Evolutionary conservation across 192 early-diverging fungal species (phyloP), one percentile per base, ranked within the genome.

Genomic region (Entophlyctis luteolus): DNA sequence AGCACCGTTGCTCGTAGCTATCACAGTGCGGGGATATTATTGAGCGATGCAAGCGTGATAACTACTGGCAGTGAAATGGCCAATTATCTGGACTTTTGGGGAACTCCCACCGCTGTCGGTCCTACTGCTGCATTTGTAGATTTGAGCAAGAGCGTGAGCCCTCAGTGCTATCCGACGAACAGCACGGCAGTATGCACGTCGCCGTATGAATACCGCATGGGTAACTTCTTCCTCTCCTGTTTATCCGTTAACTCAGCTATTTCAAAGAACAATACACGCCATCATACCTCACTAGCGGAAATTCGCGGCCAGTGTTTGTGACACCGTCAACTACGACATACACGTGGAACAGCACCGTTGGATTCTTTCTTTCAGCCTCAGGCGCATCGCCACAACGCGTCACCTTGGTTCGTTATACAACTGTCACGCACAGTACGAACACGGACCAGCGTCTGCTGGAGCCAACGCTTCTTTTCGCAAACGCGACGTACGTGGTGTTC

Each of bases 51-150:
- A 16, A 63, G 55, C 45, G 70, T 78, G 2, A 47, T 72, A 37
- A 76, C 76, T 3, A 68, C 58, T 2, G 76, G 76, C 31, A 50
- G 27, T 22, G 76, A 78, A 45, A 75, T 75, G 76, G 32, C 58
- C n/a, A 78, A 78, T 59, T 76, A 68, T 35, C 23, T 62, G 12
- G 76, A 78, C 45, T 59, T 66, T 32, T 73, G 62, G 58, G 58
- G 58, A 14, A 49, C 18, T n/a, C n/a, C 12, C 3, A 39, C 48
- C 2, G 45, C 23, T 3, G 22, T 49, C n/a, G 55, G 52, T 1
- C 53, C 55, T 0, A 6, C 35, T 3, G 27, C 55, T 37, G n/a
- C 38, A 18, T 49, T 49, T 23, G 42, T 31, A 6, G 33, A 22
- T 23, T 4, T 29, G 8, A 18, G 3, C 3, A 16, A 46, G 4